These are phyloP conservation scores for Neoarthrinium moseri DNA, from an alignment of 2,329 filamentous ascomycete species.

Conservation along the genomic window DNA sequence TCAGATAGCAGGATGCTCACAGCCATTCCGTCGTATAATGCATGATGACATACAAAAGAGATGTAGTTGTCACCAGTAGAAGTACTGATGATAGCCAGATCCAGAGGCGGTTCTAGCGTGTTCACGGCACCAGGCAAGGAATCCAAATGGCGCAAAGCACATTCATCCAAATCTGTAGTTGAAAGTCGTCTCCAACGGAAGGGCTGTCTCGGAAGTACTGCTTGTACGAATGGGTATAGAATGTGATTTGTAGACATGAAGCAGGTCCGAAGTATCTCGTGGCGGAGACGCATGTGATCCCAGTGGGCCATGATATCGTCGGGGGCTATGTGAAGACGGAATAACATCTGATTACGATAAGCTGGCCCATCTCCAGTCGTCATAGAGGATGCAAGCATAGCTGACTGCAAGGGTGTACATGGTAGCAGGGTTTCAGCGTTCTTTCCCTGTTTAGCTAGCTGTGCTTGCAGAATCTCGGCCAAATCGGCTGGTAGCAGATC, in stretches of 20 bases:
- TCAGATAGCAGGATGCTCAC: slow-evolving; percentile 70
- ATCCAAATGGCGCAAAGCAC: slow-evolving; percentile 33
- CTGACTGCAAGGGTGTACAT: slow-evolving; percentile 85
- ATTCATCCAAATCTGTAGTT: slow-evolving; percentile 13
- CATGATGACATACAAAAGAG: slow-evolving; percentile 68
- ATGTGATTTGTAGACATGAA: slow-evolving; percentile 66
- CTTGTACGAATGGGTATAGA: slow-evolving; percentile 67
- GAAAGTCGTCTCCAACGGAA: slow-evolving; percentile 41
- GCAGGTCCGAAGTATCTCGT: slow-evolving; percentile 75
- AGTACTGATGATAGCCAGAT: slow-evolving; percentile 38
- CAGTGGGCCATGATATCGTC: slow-evolving; percentile 58
- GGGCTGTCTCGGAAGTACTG: slow-evolving; percentile 54
- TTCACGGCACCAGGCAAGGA: slow-evolving; percentile 40
- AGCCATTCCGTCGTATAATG: slow-evolving; percentile 82
- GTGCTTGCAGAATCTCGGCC: slow-evolving; percentile 25
- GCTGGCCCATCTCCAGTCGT: slow-evolving; percentile 35
- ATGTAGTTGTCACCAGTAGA: slow-evolving; percentile 31
- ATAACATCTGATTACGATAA: slow-evolving; percentile 72
- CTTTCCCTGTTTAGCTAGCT: slow-evolving; percentile 29
- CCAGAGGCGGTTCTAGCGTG: slow-evolving; percentile 42
- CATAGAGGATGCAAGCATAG: slow-evolving; percentile 67
- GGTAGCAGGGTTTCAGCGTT: slow-evolving; percentile 62
- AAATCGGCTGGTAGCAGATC: slow-evolving; percentile 23
- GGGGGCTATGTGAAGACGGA: slow-evolving; percentile 55
- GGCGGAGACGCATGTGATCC: slow-evolving; percentile 60